Conservation (phyloP, 2,329 filamentous ascomycete genomes). For the Ceratocystiopsis brevicomis region DNA sequence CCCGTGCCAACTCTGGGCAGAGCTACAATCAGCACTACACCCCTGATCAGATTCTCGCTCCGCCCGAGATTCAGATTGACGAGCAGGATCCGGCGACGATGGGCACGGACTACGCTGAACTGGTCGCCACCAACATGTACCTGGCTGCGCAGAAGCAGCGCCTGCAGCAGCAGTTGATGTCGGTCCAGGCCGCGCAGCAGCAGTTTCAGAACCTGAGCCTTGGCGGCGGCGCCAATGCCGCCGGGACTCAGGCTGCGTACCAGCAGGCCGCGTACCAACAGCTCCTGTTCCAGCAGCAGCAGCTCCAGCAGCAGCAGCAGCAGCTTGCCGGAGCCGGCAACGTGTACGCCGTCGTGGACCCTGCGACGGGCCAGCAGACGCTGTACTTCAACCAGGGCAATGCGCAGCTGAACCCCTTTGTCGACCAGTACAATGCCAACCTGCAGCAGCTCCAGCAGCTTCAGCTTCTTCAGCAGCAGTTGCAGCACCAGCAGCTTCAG, state of each 20-base stretch:
- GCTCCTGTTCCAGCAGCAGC: slow-evolving; percentile 29
- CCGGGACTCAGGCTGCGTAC: slow-evolving; percentile 14
- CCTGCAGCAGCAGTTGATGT: slow-evolving; percentile 80
- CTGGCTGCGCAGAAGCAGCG: slow-evolving; percentile 88
- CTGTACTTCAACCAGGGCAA: slow-evolving; percentile 57
- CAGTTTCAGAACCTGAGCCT: slow-evolving; percentile 65
- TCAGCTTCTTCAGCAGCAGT: slow-evolving; percentile 16
- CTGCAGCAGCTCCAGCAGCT: slow-evolving; percentile 15
- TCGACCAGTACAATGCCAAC: slow-evolving; percentile 24
- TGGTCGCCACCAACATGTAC: slow-evolving; percentile 81
- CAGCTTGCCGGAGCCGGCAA: slow-evolving; percentile 20
- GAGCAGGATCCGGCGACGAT: slow-evolving; percentile 52
- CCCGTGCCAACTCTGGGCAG: not conserved
- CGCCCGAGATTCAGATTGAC: slow-evolving; percentile 60
- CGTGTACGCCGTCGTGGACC: slow-evolving; percentile 69
- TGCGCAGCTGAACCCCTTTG: slow-evolving; percentile 21
- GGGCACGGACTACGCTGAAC: slow-evolving; percentile 75
- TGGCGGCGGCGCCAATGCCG: slow-evolving; percentile 25
- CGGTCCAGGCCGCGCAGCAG: slow-evolving; percentile 63
- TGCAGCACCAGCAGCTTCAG: slow-evolving; percentile 24
- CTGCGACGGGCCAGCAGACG: slow-evolving; percentile 63
- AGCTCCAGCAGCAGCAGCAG: slow-evolving; percentile 46
- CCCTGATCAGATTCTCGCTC: slow-evolving; percentile 75
- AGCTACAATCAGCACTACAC: slow-evolving; percentile 35
- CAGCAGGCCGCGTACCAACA: slow-evolving; percentile 41